Evolutionary conservation across 495 filamentous ascomycete genomes (phyloP), one percentile per base, ranked within the genome.

Genomic region (Peziza echinospora): DNA sequence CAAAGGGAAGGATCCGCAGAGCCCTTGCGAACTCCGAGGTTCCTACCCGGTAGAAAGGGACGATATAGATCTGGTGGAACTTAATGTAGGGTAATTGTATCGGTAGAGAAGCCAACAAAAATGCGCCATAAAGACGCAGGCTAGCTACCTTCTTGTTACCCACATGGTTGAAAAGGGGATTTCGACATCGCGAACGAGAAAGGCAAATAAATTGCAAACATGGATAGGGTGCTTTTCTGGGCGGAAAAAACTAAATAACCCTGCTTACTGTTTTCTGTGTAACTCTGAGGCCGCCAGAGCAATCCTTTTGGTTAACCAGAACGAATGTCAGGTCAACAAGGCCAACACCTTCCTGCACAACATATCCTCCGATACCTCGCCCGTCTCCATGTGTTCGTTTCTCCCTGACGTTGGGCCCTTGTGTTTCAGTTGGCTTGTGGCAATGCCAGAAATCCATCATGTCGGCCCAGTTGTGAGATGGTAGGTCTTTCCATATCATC

Each of bases 361-460:
- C 60, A 42, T 68, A 59, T 40, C 53, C 47, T 26, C 26, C 3
- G 21, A 17, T 6, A 67, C 63, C 34, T 61, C 49, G 7, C 59
- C 62, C 52, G 67, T 47, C 44, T 51, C 47, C 5, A 39, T 23
- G 40, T 52, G 47, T 9, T 48, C 47, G 26, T 63, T 53, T 54
- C 47, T 63, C 53, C 23, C 62, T 48, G 23, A 59, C 50, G 17
- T 64, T 51, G 17, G 68, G 52, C n/a, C 54, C 54, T 28, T 70
- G 63, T n/a, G n/a, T n/a, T 5, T 64, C 64, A 47, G 74, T 64
- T 39, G 84, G 89, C 58, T 94, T 96, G 60, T 97, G 89, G 58
- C 89, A 99, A 62, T 99, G 89, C 89, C 89, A 99, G 53, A 94
- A 93, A 59, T 99, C 89, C 89, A 99, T 99, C 91, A 96, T 94